phyloP scores from a whole-genome alignment of 2,329 filamentous ascomycete genomes.

The Epichloe gansuensis region DNA sequence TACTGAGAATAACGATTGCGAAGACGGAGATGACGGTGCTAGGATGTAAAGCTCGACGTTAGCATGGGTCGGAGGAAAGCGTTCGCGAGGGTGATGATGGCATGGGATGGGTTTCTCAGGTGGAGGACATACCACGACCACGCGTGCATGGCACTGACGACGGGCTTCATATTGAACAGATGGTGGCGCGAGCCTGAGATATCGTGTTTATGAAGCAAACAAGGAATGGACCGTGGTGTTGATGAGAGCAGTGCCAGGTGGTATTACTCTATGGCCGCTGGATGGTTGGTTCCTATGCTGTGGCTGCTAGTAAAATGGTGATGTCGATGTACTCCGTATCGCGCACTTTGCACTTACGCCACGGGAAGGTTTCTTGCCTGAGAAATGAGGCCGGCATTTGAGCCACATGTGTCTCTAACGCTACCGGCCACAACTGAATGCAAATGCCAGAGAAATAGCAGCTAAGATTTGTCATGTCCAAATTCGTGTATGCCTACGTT shows the following conservation, averaged over 20 bases:
- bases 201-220: neutral
- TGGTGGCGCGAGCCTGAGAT: neutral
- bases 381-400: neutral
- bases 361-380: neutral
- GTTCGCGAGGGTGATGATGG: neutral
- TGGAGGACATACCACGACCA: conserved; percentile 70
- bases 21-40: conserved; percentile 64
- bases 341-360: neutral
- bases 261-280: neutral
- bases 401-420: neutral
- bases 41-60: conserved; percentile 8
- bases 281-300: no score
- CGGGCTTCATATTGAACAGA: conserved; percentile 71
- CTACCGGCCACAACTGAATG: neutral
- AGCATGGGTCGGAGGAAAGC: conserved; percentile 7
- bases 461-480: no score
- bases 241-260: neutral
- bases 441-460: no score
- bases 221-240: neutral
- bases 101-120: neutral
- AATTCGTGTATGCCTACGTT: no score
- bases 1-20: conserved; percentile 51
- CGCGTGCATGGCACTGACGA: conserved; percentile 83
- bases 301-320: no score
- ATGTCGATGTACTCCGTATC: no score